Percentiles rank a stretch among this genome's conserved stretches.
Conservation (phyloP, 2,329 filamentous ascomycete genomes). For the Cercospora brassicicola region DNA sequence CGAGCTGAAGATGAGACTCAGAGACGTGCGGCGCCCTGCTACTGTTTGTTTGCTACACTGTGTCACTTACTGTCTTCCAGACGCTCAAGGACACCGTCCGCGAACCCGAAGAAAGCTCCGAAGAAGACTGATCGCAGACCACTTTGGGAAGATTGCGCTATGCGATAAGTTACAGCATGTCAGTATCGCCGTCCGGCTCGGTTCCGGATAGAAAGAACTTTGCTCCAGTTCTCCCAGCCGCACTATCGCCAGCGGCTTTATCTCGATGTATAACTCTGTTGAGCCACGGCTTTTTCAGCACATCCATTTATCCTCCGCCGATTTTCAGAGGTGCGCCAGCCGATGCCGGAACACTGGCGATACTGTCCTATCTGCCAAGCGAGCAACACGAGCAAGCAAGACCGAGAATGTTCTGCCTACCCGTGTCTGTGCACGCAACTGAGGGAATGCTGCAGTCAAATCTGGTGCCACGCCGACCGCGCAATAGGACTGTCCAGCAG, state of each 20-base stretch:
- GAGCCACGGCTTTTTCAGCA: neutral
- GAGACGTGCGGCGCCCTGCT: constrained; percentile 55
- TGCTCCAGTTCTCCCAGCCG: neutral
- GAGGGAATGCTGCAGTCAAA: neutral
- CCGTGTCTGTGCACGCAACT: neutral
- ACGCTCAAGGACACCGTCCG: constrained; percentile 41
- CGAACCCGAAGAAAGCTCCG: constrained; percentile 41
- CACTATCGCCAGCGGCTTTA: neutral
- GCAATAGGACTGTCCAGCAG: neutral
- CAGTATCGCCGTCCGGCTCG: neutral
- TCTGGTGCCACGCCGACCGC: neutral
- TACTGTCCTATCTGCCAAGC: neutral
- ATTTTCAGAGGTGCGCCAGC: neutral
- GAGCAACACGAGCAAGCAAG: neutral
- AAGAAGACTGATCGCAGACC: constrained; percentile 34
- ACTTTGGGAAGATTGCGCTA: neutral
- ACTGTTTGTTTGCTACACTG: neutral
- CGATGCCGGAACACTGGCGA: neutral
- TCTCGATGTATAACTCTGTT: neutral
- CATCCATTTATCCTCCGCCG: no score
- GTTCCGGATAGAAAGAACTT: neutral
- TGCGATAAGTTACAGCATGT: neutral
- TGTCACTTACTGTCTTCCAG: constrained; percentile 24
- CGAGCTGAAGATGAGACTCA: constrained; percentile 66
- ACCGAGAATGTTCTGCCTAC: neutral